Conservation (phyloP, 2,329 filamentous ascomycete species). For the Penicillium psychrosexuale region DNA sequence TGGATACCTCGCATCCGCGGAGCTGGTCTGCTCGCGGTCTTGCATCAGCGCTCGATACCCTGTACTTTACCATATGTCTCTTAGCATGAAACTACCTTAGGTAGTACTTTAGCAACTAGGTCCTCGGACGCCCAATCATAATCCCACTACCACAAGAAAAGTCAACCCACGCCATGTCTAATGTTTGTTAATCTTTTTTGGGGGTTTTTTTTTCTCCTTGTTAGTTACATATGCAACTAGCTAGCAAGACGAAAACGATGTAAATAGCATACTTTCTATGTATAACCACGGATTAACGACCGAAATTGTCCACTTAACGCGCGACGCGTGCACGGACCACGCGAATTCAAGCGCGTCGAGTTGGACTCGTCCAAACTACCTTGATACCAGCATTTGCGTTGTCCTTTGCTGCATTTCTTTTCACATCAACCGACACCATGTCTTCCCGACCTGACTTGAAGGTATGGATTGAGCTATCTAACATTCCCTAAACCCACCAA, state of each 20-base stretch:
- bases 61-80: slow-evolving; percentile 19
- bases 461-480: slow-evolving; percentile 42
- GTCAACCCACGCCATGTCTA: background rate
- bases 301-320: slow-evolving; percentile 20
- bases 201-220: background rate
- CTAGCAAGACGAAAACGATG: background rate
- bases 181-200: background rate
- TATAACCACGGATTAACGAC: background rate
- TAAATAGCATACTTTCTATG: background rate
- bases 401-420: slow-evolving; percentile 9
- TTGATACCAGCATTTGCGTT: slow-evolving; percentile 5
- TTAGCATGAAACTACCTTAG: slow-evolving; percentile 11
- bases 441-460: slow-evolving; percentile 70
- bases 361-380: slow-evolving; percentile 12
- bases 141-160: background rate
- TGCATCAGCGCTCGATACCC: slow-evolving; percentile 30
- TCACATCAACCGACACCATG: slow-evolving; percentile 49
- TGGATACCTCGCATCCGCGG: slow-evolving; percentile 22
- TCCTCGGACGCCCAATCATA: slow-evolving; percentile 15
- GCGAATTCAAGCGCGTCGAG: slow-evolving; percentile 29
- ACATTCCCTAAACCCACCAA: background rate
- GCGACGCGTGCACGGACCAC: slow-evolving; percentile 35
- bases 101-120: slow-evolving; percentile 19
- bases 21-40: slow-evolving; percentile 26
- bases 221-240: background rate